These are phyloP conservation scores for Pinus tabuliformis DNA, from an alignment of 75 land plant genomes.

Conservation along the genomic window DNA sequence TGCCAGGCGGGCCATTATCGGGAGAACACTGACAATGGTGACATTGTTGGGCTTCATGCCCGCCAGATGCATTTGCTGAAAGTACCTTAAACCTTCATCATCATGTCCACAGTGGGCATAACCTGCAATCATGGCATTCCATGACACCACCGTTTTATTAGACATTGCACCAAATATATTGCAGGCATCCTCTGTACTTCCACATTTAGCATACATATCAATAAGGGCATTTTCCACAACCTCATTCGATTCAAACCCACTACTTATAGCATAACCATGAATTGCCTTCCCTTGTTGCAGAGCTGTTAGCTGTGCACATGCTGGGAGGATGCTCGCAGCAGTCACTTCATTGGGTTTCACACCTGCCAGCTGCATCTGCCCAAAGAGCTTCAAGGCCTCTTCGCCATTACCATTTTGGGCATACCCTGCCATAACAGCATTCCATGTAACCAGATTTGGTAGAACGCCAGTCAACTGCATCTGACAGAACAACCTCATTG, in stretches of 20 bases:
- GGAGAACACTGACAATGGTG: constrained; percentile 35
- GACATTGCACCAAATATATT: constrained; percentile 32
- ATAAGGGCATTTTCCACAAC: constrained; percentile 45
- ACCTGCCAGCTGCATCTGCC: constrained; percentile 27
- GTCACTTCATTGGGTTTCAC: constrained; percentile 36
- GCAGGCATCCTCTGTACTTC: constrained; percentile 23
- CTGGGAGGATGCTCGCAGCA: constrained; percentile 33
- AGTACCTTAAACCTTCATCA: constrained; percentile 21
- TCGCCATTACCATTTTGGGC: constrained; percentile 21
- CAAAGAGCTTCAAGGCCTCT: constrained; percentile 32
- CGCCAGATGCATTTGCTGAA: constrained; percentile 23
- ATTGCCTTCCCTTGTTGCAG: constrained; percentile 35
- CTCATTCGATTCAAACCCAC: constrained; percentile 34
- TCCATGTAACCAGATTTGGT: constrained; percentile 65
- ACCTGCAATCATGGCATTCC: constrained; percentile 47
- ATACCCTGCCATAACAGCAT: constrained; percentile 42
- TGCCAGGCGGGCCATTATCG: constrained; percentile 24
- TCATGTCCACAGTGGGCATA: constrained; percentile 41
- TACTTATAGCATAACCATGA: constrained; percentile 27
- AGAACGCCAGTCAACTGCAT: constrained; percentile 40
- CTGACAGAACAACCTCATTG: constrained; percentile 27
- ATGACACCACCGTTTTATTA: constrained; percentile 35
- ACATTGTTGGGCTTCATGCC: constrained; percentile 36
- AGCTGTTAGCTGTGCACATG: constrained; percentile 36
- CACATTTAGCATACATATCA: constrained; percentile 66